Conservation (phyloP, 441 rosid species). For the Omphalea diandra region DNA sequence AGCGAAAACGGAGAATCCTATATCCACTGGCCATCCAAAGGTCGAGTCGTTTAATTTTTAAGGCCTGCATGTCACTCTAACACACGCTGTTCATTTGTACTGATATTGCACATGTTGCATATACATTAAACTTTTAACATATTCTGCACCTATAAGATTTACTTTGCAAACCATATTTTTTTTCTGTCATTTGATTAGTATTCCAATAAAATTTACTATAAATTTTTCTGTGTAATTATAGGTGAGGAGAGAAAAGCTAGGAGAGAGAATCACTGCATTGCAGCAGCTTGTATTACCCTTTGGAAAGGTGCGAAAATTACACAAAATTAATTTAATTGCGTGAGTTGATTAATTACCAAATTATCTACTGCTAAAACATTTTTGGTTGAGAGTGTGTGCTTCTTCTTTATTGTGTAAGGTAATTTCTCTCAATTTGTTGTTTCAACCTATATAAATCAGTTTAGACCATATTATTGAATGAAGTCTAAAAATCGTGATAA, state of each 20-base stretch:
- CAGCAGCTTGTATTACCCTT: slow-evolving; percentile 90
- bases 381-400: no score
- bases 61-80: not conserved
- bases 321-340: slow-evolving; percentile 19
- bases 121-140: not conserved
- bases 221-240: slow-evolving; percentile 14
- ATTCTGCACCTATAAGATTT: no score
- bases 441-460: no score
- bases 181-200: not conserved
- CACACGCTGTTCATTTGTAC: not conserved
- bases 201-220: no score
- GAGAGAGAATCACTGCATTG: slow-evolving; percentile 73
- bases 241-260: slow-evolving; percentile 70
- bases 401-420: no score
- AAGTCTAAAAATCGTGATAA: no score
- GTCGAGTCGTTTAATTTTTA: slow-evolving; percentile 20
- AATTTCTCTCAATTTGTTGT: no score
- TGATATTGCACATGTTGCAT: not conserved
- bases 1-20: slow-evolving; percentile 41
- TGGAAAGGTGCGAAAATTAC: slow-evolving; percentile 61
- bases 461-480: no score
- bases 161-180: no score
- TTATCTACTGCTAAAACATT: no score
- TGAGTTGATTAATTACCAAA: no score
- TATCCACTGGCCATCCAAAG: slow-evolving; percentile 44